Conservation (phyloP, 2,329 filamentous ascomycete genomes). For the Colletotrichum ledebouriae region DNA sequence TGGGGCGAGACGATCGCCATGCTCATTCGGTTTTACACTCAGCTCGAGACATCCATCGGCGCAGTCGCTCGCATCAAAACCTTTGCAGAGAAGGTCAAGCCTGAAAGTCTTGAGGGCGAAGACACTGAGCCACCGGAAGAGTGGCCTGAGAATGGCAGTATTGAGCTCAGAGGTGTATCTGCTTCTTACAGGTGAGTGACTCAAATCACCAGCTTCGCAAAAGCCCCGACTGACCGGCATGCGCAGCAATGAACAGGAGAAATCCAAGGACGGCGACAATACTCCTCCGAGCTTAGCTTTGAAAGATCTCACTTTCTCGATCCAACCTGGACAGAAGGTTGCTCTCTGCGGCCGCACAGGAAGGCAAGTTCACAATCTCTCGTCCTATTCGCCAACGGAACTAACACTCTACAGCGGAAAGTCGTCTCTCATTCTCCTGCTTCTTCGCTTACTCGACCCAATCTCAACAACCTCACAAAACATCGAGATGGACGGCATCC, state of each 20-base stretch:
- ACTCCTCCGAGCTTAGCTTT: conserved; percentile 30
- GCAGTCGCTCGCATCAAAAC: conserved; percentile 44
- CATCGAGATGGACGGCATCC: conserved; percentile 56
- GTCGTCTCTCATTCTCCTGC: conserved; percentile 52
- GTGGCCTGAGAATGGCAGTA: conserved; percentile 43
- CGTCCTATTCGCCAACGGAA: fast-evolving
- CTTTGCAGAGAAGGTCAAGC: conserved; percentile 41
- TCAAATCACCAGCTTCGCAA: fast-evolving
- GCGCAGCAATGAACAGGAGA: conserved; percentile 26
- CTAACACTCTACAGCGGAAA: conserved; percentile 48
- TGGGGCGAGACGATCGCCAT: conserved; percentile 48
- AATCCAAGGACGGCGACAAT: not conserved
- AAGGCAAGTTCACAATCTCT: conserved; percentile 30
- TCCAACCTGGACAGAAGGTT: conserved; percentile 43
- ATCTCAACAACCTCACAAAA: conserved; percentile 36
- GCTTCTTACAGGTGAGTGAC: conserved; percentile 39
- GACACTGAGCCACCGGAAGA: conserved; percentile 25
- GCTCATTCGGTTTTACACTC: conserved; percentile 50
- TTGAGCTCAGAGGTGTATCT: conserved; percentile 43
- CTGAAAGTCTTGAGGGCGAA: conserved; percentile 39
- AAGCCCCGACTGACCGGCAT: not conserved
- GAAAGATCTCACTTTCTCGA: conserved; percentile 38
- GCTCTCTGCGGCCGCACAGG: conserved; percentile 47
- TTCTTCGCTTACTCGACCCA: conserved; percentile 52
- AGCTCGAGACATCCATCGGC: conserved; percentile 45